Evolutionary conservation across 2,329 filamentous ascomycete species (phyloP).

Genomic region (Colletotrichum echinochloae): DNA sequence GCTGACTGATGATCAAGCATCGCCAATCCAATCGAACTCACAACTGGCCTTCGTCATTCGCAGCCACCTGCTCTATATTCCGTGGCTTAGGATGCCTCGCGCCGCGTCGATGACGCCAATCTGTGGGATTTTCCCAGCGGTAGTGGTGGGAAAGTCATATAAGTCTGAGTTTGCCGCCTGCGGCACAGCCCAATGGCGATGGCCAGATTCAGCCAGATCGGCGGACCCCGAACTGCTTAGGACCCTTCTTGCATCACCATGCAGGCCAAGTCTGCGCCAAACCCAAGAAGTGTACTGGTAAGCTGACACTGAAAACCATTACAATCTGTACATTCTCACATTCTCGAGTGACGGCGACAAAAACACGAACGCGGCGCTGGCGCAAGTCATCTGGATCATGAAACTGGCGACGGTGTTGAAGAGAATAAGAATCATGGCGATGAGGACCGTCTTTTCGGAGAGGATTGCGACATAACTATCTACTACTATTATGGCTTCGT

Average conservation of each 20-base stretch:
- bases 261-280: neutral
- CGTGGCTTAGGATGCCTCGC: neutral
- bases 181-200: conserved; percentile 32
- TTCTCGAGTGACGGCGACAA: neutral
- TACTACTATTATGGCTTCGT: neutral
- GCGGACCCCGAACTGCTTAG: conserved; percentile 2
- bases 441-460: neutral
- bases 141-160: conserved; percentile 16
- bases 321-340: accelerated
- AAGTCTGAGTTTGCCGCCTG: neutral
- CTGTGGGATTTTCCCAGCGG: neutral
- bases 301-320: neutral
- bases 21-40: neutral
- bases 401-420: too few relatives aligned
- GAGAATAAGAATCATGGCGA: neutral
- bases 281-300: accelerated
- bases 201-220: conserved; percentile 15
- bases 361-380: neutral
- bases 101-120: conserved; percentile 25
- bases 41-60: neutral
- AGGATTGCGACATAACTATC: neutral
- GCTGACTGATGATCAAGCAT: conserved; percentile 24
- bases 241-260: conserved; percentile 38
- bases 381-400: too few relatives aligned
- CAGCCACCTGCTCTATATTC: too few relatives aligned